Evolutionary conservation across 2,329 filamentous ascomycete species (phyloP), one percentile per base, ranked within the genome.

Genomic region (Hypoxylon sp.): DNA sequence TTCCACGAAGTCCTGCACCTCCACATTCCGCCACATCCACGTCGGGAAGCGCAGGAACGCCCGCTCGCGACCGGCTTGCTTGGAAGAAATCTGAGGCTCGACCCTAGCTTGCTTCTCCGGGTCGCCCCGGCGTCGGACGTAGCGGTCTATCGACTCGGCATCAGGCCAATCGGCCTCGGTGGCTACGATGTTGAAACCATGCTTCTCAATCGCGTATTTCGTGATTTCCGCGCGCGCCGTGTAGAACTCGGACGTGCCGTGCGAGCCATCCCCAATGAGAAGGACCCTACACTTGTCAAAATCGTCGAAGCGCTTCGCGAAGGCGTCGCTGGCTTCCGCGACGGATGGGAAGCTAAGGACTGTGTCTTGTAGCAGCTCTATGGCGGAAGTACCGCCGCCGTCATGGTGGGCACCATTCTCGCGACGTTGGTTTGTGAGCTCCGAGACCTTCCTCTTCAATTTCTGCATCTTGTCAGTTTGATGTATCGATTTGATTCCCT

Each of bases 241-340:
- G 18, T 57, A 57, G 33, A 57, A 57, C 32, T 57, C 54, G 11
- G 44, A 57, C 2, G 44, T 57, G 2, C 54, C 54, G 22, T 49
- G 54, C 3, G 54, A 30, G 12, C 26, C 45, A 4, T 57, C 44
- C 12, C 54, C 54, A 2, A 57, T 49, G 16, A 55, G 38, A 1
- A 55, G 40, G 20, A 55, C 52, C 20, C 46, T 45, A 18, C 26
- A 45, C 2, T 46, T 26, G 18, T 26, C 28, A 14, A 55, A 55
- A 28, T 28, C 36, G 9, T 55, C 28, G 18, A 55, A 45, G 40
- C 26, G 20, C 5, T 55, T 46, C 40, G 24, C 18, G 26, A 55
- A 20, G 24, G 18, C 42, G n/a, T 24, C 26, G 16, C 52, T 24
- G 11, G 38, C 52, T 36, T 55, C 52, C 4, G 20, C 20, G 18